Percentiles rank a stretch among this genome's conserved stretches.
phyloP scores from a whole-genome alignment of 2,329 filamentous ascomycete genomes.

The Penicillium sp. region DNA sequence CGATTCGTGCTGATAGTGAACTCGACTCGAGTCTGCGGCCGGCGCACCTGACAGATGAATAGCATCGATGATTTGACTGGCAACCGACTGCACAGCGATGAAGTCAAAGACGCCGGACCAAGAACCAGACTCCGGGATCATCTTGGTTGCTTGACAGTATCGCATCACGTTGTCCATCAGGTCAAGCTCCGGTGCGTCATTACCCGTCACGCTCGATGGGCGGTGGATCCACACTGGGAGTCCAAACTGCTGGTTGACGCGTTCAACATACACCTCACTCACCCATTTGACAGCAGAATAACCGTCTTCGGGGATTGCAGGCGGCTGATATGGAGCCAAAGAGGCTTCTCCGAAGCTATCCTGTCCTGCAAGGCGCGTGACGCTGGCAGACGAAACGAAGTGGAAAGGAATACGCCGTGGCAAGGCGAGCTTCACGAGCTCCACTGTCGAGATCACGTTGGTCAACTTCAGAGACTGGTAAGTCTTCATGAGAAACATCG shows the following conservation, averaged over 20 bases:
- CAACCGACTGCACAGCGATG: slow-evolving; percentile 18
- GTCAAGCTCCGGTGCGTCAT: slow-evolving; percentile 17
- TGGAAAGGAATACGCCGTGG: slow-evolving; percentile 26
- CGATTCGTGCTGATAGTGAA: slow-evolving; percentile 12
- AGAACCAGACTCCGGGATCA: slow-evolving; percentile 12
- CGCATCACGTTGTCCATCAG: slow-evolving; percentile 21
- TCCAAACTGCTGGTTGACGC: slow-evolving; percentile 8
- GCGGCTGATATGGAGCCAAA: slow-evolving; percentile 19
- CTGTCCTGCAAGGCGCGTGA: slow-evolving; percentile 11
- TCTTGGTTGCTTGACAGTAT: slow-evolving; percentile 13
- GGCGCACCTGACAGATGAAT: slow-evolving; percentile 6
- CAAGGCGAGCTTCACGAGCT: slow-evolving; percentile 23
- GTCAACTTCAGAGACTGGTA: slow-evolving; percentile 26
- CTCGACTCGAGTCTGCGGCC: not conserved
- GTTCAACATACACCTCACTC: slow-evolving; percentile 37
- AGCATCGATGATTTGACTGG: slow-evolving; percentile 11
- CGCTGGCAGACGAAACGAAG: slow-evolving; percentile 27
- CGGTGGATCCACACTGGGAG: slow-evolving; percentile 32
- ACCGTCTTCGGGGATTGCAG: slow-evolving; percentile 29
- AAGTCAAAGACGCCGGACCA: slow-evolving; percentile 21
- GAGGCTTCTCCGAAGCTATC: slow-evolving; percentile 15
- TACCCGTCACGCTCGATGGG: slow-evolving; percentile 21
- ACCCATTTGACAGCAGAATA: slow-evolving; percentile 41
- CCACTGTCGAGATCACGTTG: slow-evolving; percentile 27
- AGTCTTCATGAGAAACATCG: slow-evolving; percentile 27